Evolutionary conservation across 352 stramenopile species (phyloP).

Genomic region (Globisporangium splendens): DNA sequence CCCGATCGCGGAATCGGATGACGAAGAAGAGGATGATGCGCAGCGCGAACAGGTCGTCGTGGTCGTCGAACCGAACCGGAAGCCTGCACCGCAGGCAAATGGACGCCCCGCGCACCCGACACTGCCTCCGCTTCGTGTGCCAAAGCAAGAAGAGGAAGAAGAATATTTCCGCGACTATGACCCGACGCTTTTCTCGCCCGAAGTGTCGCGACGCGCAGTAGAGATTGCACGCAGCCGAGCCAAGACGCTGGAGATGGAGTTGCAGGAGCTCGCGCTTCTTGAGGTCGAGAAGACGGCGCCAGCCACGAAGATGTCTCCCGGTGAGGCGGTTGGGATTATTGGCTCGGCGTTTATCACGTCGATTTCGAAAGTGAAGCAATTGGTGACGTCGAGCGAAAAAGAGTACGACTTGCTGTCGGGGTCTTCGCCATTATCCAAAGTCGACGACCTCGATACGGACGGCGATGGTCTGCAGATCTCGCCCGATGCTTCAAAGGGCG

Average conservation of each 20-base stretch:
- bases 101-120: constrained; percentile 1
- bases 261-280: constrained; percentile 65
- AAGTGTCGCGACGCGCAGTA: constrained; percentile 78
- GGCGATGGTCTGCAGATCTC: constrained; percentile 82
- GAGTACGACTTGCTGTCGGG: constrained; percentile 79
- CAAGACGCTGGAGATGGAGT: constrained; percentile 62
- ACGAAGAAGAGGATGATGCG: constrained; percentile 19
- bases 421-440: constrained; percentile 37
- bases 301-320: constrained; percentile 40
- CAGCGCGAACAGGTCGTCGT: constrained; percentile 31
- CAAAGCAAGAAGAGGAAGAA: constrained; percentile 30
- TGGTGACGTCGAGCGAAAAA: constrained; percentile 45
- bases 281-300: constrained; percentile 23
- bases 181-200: constrained; percentile 73
- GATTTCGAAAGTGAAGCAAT: constrained; percentile 50
- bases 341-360: constrained; percentile 57
- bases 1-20: constrained; percentile 22
- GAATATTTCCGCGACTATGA: constrained; percentile 52
- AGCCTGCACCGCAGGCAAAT: constrained; percentile 12
- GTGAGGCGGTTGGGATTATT: constrained; percentile 65
- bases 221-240: constrained; percentile 79
- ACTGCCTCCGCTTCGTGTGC: constrained; percentile 19
- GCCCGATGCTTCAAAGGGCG: constrained; percentile 50
- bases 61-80: constrained; percentile 24
- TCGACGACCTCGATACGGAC: constrained; percentile 76